phyloP scores from a whole-genome alignment of 2,329 filamentous ascomycete genomes.

The Fusarium ambrosium region DNA sequence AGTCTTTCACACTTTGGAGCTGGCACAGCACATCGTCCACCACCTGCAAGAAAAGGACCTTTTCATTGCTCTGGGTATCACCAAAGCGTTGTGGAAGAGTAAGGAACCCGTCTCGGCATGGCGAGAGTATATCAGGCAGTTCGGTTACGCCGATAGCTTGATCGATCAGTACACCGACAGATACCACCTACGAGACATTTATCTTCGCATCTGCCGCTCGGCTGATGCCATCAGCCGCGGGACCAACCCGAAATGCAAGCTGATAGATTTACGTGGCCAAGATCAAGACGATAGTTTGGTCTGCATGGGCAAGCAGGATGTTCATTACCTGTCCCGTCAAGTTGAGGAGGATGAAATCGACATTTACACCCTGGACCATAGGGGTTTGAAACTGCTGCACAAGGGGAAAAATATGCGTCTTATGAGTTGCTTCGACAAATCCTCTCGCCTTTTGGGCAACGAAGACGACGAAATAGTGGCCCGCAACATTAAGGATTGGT shows the following conservation, averaged over 20 bases:
- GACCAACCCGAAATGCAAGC: background rate
- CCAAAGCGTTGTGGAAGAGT: conserved; percentile 17
- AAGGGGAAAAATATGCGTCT: background rate
- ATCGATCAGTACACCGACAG: conserved; percentile 3
- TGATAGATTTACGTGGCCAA: background rate
- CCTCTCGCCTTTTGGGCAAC: background rate
- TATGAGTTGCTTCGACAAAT: background rate
- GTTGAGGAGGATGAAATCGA: background rate
- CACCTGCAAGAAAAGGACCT: conserved; percentile 13
- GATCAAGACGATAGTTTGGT: background rate
- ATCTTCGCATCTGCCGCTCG: conserved; percentile 8
- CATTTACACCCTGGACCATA: background rate
- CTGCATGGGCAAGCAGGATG: background rate
- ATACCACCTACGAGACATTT: conserved; percentile 1
- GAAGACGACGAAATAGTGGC: background rate
- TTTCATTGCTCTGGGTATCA: conserved; percentile 10
- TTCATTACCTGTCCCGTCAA: conserved; percentile 5
- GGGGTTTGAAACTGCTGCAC: background rate
- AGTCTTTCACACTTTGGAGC: conserved; percentile 28
- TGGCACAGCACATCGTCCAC: conserved; percentile 28
- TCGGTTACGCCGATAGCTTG: conserved; percentile 10
- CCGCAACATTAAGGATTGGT: conserved; percentile 20
- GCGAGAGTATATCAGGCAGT: conserved; percentile 5
- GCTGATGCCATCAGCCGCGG: conserved; percentile 6
- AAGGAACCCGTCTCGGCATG: conserved; percentile 4